Evolutionary conservation across 441 rosid genomes (phyloP), one percentile per base, ranked within the genome.

Genomic region (Macaranga tanarius): DNA sequence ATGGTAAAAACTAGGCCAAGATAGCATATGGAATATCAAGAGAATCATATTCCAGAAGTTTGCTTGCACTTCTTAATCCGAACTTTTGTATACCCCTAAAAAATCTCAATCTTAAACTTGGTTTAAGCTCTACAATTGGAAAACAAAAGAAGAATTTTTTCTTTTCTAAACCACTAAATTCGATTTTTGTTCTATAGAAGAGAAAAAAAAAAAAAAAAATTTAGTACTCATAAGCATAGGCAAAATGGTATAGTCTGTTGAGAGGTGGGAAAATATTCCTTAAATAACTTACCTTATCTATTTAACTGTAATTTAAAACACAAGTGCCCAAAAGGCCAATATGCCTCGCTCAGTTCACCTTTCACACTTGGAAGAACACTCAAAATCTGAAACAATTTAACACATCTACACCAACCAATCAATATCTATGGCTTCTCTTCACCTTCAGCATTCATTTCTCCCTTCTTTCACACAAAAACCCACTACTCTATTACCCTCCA

Each of bases 391-490:
- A 51, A 8, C 16, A n/a, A 26, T 12, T 13, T 10, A 45, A 45
- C 7, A 0, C 16, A 42, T n/a, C 72, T 8, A 44, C 28, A 7
- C 22, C 31, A 69, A 16, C 31, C 34, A 54, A 20, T 42, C 9
- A 42, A 1, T 42, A 7, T 7, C 60, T 20, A 88, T 88, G 96
- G 83, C 90, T 70, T 86, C 81, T 58, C 34, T 76, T 65, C 62
- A 80, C 59, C 79, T 85, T 68, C 86, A 79, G 62, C 74, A 70
- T 62, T 71, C 79, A 44, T 84, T 86, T 83, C 77, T 86, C 60
- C 74, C 87, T 69, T 79, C 90, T 67, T 73, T 82, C 42, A 44
- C 78, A 44, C 75, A 26, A 10, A 74, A 66, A 34, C 76, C 85
- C 51, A 62, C 79, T 45, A 67, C 81, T 72, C 28, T 78, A 55